Base-by-base conservation (phyloP, 805 yeast species). In the Osmozyma mogii region DNA sequence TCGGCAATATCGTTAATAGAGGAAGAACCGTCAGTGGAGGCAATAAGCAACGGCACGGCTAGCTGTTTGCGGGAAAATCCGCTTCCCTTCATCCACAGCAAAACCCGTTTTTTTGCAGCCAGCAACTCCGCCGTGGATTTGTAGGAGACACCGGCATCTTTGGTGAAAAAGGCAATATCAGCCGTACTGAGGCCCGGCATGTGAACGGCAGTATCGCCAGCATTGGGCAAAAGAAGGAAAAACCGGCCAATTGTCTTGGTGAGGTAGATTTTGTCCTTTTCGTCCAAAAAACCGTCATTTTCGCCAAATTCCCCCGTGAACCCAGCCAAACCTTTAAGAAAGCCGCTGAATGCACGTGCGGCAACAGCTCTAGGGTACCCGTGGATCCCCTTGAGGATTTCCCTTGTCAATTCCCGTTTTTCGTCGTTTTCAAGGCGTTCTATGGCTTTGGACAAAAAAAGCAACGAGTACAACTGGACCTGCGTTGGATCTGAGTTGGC, bases 391-490 rank as follows among this genome's bases (percentile, higher is more conserved):
- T 58, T 50, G 13, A 76, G 48, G 0, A 77, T 51, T 4, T 49
- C 33, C 0, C 84, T 79, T 0, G 78, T 45, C 21, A 78, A 46
- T 4, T 41, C 47, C 1, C 41, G 45, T 31, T 65, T 59, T 4
- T 60, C 70, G 4, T 47, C 50, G 1, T 37, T 34, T 2, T 50
- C 24, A 29, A 80, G 41, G 30, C 89, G 56, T 22, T 75, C 78
- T 10, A 84, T 49, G 6, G 84, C 89, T 50, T 72, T 75, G 1
- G 88, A 70, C 1, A 79, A 61, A 38, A 84, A 78, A 23, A 83
- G 46, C 32, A 84, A 58, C 13, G 80, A 68, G 50, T 79, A 81
- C 6, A 78, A 50, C 34, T 74, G 65, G 2, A 79, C 84, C 10
- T 66, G 55, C 0, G 70, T 51, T 6, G 71, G 47, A 38, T 73